Percentiles rank a stretch among this genome's conserved stretches.
phyloP scores from a whole-genome alignment of 2,329 filamentous ascomycete genomes.

The Lachnum nothofagi region DNA sequence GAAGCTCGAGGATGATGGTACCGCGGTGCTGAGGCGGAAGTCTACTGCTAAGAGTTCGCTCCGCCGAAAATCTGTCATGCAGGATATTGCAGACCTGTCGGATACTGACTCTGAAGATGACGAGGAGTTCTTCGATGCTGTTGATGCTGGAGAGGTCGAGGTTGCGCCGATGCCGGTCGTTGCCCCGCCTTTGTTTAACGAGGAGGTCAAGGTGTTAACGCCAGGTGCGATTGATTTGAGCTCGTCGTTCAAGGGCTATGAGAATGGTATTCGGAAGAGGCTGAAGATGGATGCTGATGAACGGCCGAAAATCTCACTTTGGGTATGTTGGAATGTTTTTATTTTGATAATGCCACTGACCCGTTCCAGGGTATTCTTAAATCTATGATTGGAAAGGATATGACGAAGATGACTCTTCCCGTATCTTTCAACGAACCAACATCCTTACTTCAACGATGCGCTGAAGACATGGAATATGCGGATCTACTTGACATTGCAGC shows the following conservation, averaged over 20 bases:
- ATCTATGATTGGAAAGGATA: slow-evolving; percentile 99
- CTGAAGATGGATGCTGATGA: slow-evolving; percentile 90
- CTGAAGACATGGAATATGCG: slow-evolving; percentile 97
- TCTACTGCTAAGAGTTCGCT: slow-evolving; percentile 41
- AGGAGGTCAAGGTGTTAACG: slow-evolving; percentile 42
- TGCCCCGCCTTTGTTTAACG: slow-evolving; percentile 30
- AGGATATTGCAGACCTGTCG: slow-evolving; percentile 67
- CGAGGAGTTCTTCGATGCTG: slow-evolving; percentile 95
- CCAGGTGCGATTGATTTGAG: slow-evolving; percentile 58
- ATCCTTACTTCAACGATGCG: slow-evolving; percentile 86
- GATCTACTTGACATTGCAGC: slow-evolving; percentile 86
- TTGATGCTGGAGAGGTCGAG: slow-evolving; percentile 87
- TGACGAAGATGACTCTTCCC: slow-evolving; percentile 98
- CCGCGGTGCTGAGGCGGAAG: slow-evolving; percentile 33
- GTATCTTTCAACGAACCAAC: slow-evolving; percentile 99
- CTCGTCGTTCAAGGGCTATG: slow-evolving; percentile 81
- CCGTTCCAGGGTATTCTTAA: slow-evolving; percentile 76
- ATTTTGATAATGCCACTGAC: slow-evolving; percentile 22
- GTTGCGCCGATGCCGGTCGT: slow-evolving; percentile 58
- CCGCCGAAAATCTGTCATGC: slow-evolving; percentile 61
- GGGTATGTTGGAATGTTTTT: slow-evolving; percentile 57
- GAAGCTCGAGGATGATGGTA: slow-evolving; percentile 35
- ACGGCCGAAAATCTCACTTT: slow-evolving; percentile 87
- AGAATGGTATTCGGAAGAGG: slow-evolving; percentile 73
- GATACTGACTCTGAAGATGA: slow-evolving; percentile 73